Percentiles rank a stretch among this genome's conserved stretches.
Evolutionary conservation across 2,329 filamentous ascomycete species (phyloP).

Genomic region (Fusarium robinianum): DNA sequence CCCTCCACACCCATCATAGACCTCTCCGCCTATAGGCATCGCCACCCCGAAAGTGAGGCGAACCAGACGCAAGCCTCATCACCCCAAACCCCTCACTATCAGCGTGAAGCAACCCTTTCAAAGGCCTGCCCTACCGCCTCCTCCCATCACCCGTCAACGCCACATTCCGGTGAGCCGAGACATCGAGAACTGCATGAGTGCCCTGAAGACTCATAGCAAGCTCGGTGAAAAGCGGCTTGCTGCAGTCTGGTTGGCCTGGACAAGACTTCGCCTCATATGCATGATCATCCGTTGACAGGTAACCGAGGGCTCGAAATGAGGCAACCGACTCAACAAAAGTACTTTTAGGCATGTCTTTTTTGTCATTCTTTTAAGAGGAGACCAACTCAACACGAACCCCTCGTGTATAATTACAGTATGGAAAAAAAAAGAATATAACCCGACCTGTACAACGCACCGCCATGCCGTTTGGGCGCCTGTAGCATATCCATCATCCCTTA

Average conservation of each 20-base stretch:
- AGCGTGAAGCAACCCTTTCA: no score
- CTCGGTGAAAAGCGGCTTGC: no score
- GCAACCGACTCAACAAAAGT: no score
- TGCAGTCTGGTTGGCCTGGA: no score
- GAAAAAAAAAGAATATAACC: no score
- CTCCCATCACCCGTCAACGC: slow-evolving; percentile 6
- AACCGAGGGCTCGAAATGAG: no score
- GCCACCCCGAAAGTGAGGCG: slow-evolving; percentile 26
- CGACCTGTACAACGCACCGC: slow-evolving; percentile 37
- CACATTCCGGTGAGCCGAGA: no score
- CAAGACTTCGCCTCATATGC: no score
- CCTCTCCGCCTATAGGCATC: slow-evolving; percentile 22
- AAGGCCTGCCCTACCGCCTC: slow-evolving; percentile 11
- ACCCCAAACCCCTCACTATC: slow-evolving; percentile 16
- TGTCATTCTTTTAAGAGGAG: slow-evolving; percentile 29
- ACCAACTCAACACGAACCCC: slow-evolving; percentile 24
- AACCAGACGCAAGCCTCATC: slow-evolving; percentile 25
- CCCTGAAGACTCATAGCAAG: no score
- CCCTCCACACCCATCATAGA: slow-evolving; percentile 17
- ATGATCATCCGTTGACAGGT: no score
- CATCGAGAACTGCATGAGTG: no score
- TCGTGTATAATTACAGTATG: slow-evolving; percentile 38
- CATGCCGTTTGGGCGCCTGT: slow-evolving; percentile 38
- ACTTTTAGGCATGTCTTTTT: no score
- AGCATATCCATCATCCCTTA: slow-evolving; percentile 37